These are phyloP conservation scores for Spergularia bocconei DNA, from an alignment of 148 eudicot genomes.

Conservation along the genomic window DNA sequence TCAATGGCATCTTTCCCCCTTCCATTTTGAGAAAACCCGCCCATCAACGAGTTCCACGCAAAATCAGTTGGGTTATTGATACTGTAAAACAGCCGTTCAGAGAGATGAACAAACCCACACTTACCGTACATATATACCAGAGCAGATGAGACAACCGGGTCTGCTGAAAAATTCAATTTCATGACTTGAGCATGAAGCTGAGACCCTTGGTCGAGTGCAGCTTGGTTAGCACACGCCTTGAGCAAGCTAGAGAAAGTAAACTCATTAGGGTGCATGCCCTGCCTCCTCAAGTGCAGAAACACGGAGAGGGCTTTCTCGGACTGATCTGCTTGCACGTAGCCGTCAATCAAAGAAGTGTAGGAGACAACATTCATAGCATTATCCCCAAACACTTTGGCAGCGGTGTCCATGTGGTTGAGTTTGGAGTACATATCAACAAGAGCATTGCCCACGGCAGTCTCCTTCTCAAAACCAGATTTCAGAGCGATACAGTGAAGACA, in stretches of 20 bases:
- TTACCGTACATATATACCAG: slow-evolving; percentile 51
- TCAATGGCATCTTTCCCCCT: slow-evolving; percentile 32
- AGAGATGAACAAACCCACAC: slow-evolving; percentile 46
- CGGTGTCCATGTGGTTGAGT: slow-evolving; percentile 34
- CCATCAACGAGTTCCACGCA: slow-evolving; percentile 42
- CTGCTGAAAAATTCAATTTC: slow-evolving; percentile 28
- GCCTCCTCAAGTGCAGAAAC: slow-evolving; percentile 33
- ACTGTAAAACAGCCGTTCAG: slow-evolving; percentile 27
- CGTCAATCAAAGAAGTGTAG: slow-evolving; percentile 43
- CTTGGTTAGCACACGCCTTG: slow-evolving; percentile 53
- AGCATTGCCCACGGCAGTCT: slow-evolving; percentile 39
- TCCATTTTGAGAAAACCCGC: slow-evolving; percentile 47
- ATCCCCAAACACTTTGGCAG: slow-evolving; percentile 31
- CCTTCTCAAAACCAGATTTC: slow-evolving; percentile 36
- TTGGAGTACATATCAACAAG: slow-evolving; percentile 44
- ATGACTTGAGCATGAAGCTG: slow-evolving; percentile 46
- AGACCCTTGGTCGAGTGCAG: slow-evolving; percentile 48
- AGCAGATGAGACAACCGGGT: slow-evolving; percentile 38
- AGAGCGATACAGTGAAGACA: slow-evolving; percentile 32
- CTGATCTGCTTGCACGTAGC: slow-evolving; percentile 38
- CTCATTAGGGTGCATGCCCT: slow-evolving; percentile 40
- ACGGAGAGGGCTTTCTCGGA: slow-evolving; percentile 28
- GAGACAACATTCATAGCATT: slow-evolving; percentile 40
- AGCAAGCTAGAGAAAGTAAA: slow-evolving; percentile 46
- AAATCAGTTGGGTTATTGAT: slow-evolving; percentile 25